Evolutionary conservation across 305 asterid species (phyloP), one percentile per base, ranked within the genome.

Genomic region (Lippia alba): DNA sequence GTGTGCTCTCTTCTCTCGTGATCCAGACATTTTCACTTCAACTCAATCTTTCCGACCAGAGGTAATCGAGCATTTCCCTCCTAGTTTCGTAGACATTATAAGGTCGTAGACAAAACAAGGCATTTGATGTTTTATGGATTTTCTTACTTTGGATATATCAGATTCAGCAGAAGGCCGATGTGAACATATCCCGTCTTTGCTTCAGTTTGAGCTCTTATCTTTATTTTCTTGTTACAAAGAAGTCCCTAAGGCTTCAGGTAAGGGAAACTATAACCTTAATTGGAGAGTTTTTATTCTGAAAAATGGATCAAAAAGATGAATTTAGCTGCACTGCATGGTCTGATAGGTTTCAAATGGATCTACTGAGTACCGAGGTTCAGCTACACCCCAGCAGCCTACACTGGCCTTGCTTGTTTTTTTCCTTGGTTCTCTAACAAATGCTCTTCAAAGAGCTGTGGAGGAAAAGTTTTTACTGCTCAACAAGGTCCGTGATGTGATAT

Each of bases 161-260:
- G 98, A 75, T 69, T 55, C 86, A 69, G 79, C 87, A 82, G 86
- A 88, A 86, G 83, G 83, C 87, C 61, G 98, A 83, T 80, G 57
- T 89, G 78, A 84, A 83, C 84, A 82, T 79, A 70, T 83, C 88
- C 73, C 85, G 89, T 67, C 86, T 94, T 66, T 90, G 98, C 90
- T 90, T 94, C 80, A 90, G 87, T 85, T 84, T 94, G 81, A 92
- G 96, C 86, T 86, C 99, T 20, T 94, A 94, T 80, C 94, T 94
- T 53, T 87, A 89, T 82, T 88, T 88, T 79, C 89, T 92, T 79
- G 94, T 88, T 36, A 86, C 87, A 20, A 90, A 87, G 88, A 86
- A 85, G 80, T 87, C 92, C 59, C 75, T 90, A 69, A 82, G 87
- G 86, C 83, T 94, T 48, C 98, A 81, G 95, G 99, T 94, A 79